A percentile compares a stretch with the other conserved stretches of the same genome.
Conservation (phyloP, 495 filamentous ascomycete species). For the Aspergillus haitiensis region DNA sequence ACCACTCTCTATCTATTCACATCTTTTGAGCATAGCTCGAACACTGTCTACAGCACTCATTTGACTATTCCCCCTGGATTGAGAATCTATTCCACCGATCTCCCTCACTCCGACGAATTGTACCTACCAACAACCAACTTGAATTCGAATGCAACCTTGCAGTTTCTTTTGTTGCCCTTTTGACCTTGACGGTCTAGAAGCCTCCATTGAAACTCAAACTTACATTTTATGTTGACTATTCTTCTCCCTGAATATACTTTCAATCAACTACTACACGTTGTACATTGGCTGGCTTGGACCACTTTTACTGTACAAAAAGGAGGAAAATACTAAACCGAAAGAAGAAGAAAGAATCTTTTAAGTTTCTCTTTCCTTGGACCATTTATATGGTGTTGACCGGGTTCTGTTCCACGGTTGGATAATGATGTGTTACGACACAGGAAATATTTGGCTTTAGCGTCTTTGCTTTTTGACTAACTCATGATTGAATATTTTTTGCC, state of each 20-base stretch:
- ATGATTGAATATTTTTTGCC: conserved; percentile 18
- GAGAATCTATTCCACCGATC: background rate
- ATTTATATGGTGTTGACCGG: conserved; percentile 4
- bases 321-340: too few species aligned
- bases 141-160: conserved; percentile 7
- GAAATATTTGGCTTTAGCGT: conserved; percentile 17
- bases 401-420: conserved; percentile 21
- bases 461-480: conserved; percentile 16
- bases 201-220: conserved; percentile 1
- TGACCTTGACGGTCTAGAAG: conserved; percentile 13
- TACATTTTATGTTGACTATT: conserved; percentile 2
- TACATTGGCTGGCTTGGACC: conserved; percentile 20
- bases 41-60: too few species aligned
- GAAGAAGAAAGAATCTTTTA: background rate
- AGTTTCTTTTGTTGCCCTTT: conserved; percentile 16
- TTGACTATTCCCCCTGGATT: too few species aligned
- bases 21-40: background rate
- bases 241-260: conserved; percentile 17
- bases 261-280: conserved; percentile 6
- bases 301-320: conserved; percentile 13
- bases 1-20: background rate
- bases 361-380: conserved; percentile 11
- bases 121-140: conserved; percentile 1
- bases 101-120: background rate
- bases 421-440: conserved; percentile 23